Percentiles rank a stretch among this genome's conserved stretches.
These are phyloP conservation scores for Lentinula edodes DNA, from an alignment of 768 basidiomycete genomes.

Conservation along the genomic window DNA sequence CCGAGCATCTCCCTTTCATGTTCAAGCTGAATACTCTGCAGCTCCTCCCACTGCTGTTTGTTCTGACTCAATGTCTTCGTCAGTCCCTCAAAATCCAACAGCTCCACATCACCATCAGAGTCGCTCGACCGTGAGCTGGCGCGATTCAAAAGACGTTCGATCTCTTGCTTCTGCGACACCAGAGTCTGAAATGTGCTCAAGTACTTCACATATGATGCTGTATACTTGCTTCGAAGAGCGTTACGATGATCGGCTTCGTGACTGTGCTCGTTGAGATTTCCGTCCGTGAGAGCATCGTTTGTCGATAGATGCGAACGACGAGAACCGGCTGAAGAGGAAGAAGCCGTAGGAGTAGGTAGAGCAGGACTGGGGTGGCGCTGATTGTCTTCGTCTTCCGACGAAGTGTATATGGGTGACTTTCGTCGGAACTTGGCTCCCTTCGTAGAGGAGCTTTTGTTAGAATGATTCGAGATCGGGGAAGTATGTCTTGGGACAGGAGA, in stretches of 20 bases:
- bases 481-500: conserved; percentile 20
- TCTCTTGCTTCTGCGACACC: conserved; percentile 42
- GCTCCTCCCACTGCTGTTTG: conserved; percentile 43
- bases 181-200: conserved; percentile 40
- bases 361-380: conserved; percentile 20
- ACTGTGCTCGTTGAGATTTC: conserved; percentile 1
- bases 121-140: conserved; percentile 34
- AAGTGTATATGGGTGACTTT: conserved; percentile 59
- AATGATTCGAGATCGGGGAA: conserved; percentile 13
- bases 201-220: conserved; percentile 46
- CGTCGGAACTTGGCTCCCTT: conserved; percentile 36
- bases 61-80: conserved; percentile 37
- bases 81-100: conserved; percentile 51
- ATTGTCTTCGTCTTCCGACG: conserved; percentile 57
- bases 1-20: background rate
- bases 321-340: conserved; percentile 14
- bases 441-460: conserved; percentile 11
- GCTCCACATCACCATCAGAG: conserved; percentile 48
- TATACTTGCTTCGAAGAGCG: conserved; percentile 47
- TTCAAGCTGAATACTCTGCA: conserved; percentile 39
- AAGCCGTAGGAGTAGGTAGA: conserved; percentile 18
- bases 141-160: conserved; percentile 46
- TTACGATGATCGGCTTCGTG: conserved; percentile 34
- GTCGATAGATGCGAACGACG: conserved; percentile 24
- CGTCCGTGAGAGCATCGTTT: conserved; percentile 23